Evolutionary conservation across 495 filamentous ascomycete species (phyloP).

Genomic region (Xylaria scruposa): DNA sequence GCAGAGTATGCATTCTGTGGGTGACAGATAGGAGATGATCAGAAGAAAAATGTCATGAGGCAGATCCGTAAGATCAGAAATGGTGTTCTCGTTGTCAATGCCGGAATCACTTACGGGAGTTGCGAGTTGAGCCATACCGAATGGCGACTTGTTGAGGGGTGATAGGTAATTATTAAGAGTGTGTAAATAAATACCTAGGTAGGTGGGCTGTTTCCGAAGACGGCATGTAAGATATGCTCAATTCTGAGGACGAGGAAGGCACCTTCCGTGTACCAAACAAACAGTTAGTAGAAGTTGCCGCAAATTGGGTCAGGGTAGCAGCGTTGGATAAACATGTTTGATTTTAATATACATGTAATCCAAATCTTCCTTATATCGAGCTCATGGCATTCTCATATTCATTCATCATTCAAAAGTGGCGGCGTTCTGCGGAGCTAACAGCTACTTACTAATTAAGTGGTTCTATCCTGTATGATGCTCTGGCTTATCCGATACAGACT

Average conservation of each 20-base stretch:
- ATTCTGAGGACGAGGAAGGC: background rate
- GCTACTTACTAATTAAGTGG: background rate
- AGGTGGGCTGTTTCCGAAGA: slow-evolving; percentile 1
- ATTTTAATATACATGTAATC: background rate
- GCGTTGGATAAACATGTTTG: background rate
- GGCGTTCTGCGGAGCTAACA: background rate
- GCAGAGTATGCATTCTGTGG: slow-evolving; percentile 59
- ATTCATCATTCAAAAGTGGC: background rate
- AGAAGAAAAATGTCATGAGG: slow-evolving; percentile 61
- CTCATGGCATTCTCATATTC: background rate
- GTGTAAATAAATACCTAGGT: background rate
- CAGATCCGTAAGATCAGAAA: slow-evolving; percentile 54
- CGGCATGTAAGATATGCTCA: background rate
- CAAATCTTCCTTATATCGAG: background rate
- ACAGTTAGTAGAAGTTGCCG: background rate
- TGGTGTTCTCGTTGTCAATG: background rate
- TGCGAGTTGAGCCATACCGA: background rate
- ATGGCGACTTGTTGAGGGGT: background rate
- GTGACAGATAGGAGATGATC: slow-evolving; percentile 57
- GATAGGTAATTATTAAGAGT: background rate
- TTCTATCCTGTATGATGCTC: background rate
- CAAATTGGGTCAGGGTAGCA: background rate
- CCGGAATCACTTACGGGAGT: background rate
- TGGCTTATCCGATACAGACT: background rate
- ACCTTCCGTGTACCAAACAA: background rate